Evolutionary conservation across 495 filamentous ascomycete species (phyloP).

Genomic region (Neurospora sp.): DNA sequence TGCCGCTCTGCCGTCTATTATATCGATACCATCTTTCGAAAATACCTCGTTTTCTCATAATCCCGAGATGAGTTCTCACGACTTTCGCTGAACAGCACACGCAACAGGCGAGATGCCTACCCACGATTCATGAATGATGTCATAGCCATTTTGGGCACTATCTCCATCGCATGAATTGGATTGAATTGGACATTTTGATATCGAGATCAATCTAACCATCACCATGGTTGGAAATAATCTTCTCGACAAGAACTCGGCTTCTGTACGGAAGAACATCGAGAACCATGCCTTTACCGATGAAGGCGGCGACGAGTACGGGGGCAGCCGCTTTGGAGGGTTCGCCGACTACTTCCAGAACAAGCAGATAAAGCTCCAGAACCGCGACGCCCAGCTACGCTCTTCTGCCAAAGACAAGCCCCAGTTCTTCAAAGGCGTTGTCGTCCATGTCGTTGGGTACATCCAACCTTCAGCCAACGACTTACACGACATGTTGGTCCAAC

Average conservation of each 20-base stretch:
- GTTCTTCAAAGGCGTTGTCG: slow-evolving; percentile 83
- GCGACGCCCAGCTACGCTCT: slow-evolving; percentile 68
- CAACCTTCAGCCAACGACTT: slow-evolving; percentile 47
- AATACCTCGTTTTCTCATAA: too few relatives aligned
- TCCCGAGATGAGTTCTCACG: background rate
- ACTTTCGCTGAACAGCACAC: background rate
- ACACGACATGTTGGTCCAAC: slow-evolving; percentile 71
- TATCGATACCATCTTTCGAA: background rate
- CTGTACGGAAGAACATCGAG: slow-evolving; percentile 77
- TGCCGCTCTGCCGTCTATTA: background rate
- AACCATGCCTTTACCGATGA: slow-evolving; percentile 53
- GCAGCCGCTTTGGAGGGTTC: slow-evolving; percentile 80
- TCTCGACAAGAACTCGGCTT: slow-evolving; percentile 63
- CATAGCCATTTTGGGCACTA: background rate
- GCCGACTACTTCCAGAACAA: slow-evolving; percentile 86
- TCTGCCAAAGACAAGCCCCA: slow-evolving; percentile 57
- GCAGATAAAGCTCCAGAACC: slow-evolving; percentile 90
- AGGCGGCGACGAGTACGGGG: slow-evolving; percentile 82
- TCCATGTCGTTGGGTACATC: slow-evolving; percentile 87
- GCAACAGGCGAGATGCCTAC: background rate
- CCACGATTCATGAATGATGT: background rate
- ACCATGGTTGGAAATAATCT: slow-evolving; percentile 60
- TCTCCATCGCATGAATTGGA: slow-evolving; percentile 2
- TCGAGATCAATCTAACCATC: background rate
- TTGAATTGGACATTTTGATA: slow-evolving; percentile 3